Conservation (phyloP, 768 basidiomycete genomes). For the Suillus decipiens region DNA sequence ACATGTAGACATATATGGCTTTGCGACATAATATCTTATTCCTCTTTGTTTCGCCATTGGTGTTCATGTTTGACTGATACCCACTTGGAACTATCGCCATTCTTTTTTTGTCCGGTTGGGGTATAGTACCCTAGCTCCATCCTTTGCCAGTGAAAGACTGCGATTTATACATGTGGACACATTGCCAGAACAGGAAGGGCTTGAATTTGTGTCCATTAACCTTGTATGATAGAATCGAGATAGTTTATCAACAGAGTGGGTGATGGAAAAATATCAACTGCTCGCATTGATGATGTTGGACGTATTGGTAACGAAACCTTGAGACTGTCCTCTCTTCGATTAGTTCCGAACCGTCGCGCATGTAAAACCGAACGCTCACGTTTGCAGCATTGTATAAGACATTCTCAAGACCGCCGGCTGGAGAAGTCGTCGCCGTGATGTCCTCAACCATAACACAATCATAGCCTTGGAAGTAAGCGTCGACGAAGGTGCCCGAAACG, state of each 20-base stretch:
- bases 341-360: neutral
- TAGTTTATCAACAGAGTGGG: neutral
- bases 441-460: constrained; percentile 62
- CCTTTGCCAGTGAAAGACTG: neutral
- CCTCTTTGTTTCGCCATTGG: neutral
- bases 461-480: constrained; percentile 66
- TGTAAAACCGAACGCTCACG: constrained; percentile 36
- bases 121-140: no score
- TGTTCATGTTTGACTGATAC: neutral
- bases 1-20: neutral
- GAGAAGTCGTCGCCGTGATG: constrained; percentile 63
- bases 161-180: neutral
- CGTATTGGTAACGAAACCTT: constrained; percentile 51
- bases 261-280: neutral
- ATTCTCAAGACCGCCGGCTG: constrained; percentile 55
- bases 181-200: neutral
- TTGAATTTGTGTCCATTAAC: neutral
- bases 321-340: constrained; percentile 36
- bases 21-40: neutral
- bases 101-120: no score
- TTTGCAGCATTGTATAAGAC: constrained; percentile 58
- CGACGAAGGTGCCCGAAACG: constrained; percentile 62
- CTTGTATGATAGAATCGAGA: neutral
- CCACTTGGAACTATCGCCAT: neutral
- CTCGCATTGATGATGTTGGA: constrained; percentile 28